phyloP scores from a whole-genome alignment of 495 filamentous ascomycete species.

The Apiosordaria backusii region DNA sequence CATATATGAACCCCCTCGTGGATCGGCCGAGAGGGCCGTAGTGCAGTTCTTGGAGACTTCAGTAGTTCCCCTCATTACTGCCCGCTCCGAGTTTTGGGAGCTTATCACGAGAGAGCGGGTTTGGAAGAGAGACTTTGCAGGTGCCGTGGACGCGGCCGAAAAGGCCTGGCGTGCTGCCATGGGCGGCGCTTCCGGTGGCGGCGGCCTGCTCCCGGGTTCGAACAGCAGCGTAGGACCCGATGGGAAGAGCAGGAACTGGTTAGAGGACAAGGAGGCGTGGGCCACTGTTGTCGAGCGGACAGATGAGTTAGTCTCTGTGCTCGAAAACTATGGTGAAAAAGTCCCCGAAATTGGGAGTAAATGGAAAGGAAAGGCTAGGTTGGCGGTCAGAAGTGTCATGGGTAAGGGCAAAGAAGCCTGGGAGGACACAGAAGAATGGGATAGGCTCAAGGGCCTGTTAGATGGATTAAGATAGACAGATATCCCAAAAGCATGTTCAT shows the following conservation, averaged over 20 bases:
- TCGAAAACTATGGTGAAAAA: constrained; percentile 59
- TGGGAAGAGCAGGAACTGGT: constrained; percentile 41
- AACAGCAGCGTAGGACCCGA: constrained; percentile 17
- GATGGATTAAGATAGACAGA: constrained; percentile 51
- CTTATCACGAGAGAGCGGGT: constrained; percentile 66
- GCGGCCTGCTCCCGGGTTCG: constrained; percentile 15
- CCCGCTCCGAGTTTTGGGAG: constrained; percentile 69
- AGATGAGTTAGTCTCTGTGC: constrained; percentile 59
- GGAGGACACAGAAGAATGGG: constrained; percentile 74
- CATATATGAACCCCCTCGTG: constrained; percentile 43
- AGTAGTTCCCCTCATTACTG: constrained; percentile 79
- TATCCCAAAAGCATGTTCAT: too few species aligned
- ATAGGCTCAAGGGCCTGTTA: constrained; percentile 55
- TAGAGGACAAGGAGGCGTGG: constrained; percentile 52
- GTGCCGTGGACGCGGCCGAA: constrained; percentile 78
- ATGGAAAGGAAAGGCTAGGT: constrained; percentile 88
- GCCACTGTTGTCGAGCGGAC: constrained; percentile 59
- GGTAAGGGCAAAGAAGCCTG: constrained; percentile 78
- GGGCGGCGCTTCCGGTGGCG: constrained; percentile 39
- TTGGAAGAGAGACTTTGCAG: constrained; percentile 62
- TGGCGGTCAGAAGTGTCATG: constrained; percentile 73
- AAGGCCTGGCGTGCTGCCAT: constrained; percentile 77
- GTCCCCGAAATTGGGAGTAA: constrained; percentile 52
- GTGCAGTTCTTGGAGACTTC: constrained; percentile 66
- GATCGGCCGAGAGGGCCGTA: constrained; percentile 52